A percentile compares a stretch with the other conserved stretches of the same genome.
These are phyloP conservation scores for Melampsora americana DNA, from an alignment of 1,284 basidiomycete genomes.

Conservation along the genomic window DNA sequence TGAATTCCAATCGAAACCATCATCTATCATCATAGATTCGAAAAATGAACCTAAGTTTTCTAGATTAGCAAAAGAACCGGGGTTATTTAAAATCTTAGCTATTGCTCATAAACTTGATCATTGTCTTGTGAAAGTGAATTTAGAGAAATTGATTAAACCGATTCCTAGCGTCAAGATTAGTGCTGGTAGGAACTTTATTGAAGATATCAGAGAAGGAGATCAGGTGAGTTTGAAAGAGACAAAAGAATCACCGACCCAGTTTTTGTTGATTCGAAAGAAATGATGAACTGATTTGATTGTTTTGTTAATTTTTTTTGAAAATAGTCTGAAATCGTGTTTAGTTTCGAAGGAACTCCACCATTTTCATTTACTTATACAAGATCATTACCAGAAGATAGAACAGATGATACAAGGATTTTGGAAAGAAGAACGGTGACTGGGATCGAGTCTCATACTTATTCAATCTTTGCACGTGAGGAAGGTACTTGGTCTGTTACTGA, in stretches of 20 bases:
- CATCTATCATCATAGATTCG: constrained; percentile 66
- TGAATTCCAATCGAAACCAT: constrained; percentile 70
- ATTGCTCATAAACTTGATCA: constrained; percentile 61
- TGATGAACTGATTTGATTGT: neutral
- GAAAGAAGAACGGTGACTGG: constrained; percentile 38
- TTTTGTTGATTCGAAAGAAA: neutral
- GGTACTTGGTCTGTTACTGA: constrained; percentile 41
- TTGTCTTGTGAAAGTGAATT: constrained; percentile 73
- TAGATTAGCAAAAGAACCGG: constrained; percentile 72
- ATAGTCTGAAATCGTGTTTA: constrained; percentile 90
- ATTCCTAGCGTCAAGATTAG: constrained; percentile 83
- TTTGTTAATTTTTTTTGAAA: constrained; percentile 3
- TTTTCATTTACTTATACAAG: constrained; percentile 71
- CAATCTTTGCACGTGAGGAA: constrained; percentile 37
- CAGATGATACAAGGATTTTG: constrained; percentile 26
- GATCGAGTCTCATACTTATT: constrained; percentile 38
- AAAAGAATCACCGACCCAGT: too few species aligned
- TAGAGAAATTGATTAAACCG: constrained; percentile 73
- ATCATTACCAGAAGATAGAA: constrained; percentile 52
- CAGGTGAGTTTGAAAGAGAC: constrained; percentile 33
- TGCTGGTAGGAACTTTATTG: constrained; percentile 72
- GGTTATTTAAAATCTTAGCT: constrained; percentile 74
- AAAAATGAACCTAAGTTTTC: constrained; percentile 72
- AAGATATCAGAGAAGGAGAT: constrained; percentile 78
- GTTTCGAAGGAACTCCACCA: constrained; percentile 81